These are phyloP conservation scores for Colletotrichum eleusines DNA, from an alignment of 2,329 filamentous ascomycete genomes.

Conservation along the genomic window DNA sequence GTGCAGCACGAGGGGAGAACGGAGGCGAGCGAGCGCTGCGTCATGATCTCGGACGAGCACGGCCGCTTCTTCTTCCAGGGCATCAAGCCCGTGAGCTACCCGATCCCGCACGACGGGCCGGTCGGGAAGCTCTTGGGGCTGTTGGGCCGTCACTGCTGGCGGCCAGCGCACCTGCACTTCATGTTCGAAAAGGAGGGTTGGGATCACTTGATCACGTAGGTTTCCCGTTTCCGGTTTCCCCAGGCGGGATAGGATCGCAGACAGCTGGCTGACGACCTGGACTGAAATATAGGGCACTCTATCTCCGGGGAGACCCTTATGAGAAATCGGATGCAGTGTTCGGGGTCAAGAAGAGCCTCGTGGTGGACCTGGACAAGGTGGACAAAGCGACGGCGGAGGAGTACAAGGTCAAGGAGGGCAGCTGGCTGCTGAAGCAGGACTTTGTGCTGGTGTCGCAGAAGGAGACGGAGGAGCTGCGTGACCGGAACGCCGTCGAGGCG, in stretches of 20 bases:
- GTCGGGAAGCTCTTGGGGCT: conserved; percentile 77
- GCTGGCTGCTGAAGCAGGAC: conserved; percentile 75
- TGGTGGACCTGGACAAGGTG: conserved; percentile 71
- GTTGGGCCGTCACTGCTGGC: conserved; percentile 80
- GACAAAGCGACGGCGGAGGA: conserved; percentile 66
- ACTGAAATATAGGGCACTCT: conserved; percentile 71
- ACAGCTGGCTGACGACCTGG: not conserved
- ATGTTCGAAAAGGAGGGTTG: conserved; percentile 87
- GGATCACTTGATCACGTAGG: conserved; percentile 86
- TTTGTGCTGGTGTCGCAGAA: conserved; percentile 82
- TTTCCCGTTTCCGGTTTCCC: conserved; percentile 44
- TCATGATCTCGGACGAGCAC: conserved; percentile 54
- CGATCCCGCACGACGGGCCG: conserved; percentile 86
- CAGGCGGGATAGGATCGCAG: not conserved
- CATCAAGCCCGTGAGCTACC: conserved; percentile 87
- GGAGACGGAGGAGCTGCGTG: conserved; percentile 75
- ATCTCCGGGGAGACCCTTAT: conserved; percentile 82
- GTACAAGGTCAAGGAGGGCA: conserved; percentile 74
- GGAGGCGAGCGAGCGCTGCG: conserved; percentile 60
- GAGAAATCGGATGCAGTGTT: conserved; percentile 89
- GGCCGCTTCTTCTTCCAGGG: conserved; percentile 83
- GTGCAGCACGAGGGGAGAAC: conserved; percentile 74
- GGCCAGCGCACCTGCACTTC: conserved; percentile 86
- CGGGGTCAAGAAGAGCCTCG: conserved; percentile 83
- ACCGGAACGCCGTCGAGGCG: conserved; percentile 73